Percentiles rank a stretch among this genome's conserved stretches.
phyloP scores from a whole-genome alignment of 2,329 filamentous ascomycete species.

The Trichoderma citrinoviride region DNA sequence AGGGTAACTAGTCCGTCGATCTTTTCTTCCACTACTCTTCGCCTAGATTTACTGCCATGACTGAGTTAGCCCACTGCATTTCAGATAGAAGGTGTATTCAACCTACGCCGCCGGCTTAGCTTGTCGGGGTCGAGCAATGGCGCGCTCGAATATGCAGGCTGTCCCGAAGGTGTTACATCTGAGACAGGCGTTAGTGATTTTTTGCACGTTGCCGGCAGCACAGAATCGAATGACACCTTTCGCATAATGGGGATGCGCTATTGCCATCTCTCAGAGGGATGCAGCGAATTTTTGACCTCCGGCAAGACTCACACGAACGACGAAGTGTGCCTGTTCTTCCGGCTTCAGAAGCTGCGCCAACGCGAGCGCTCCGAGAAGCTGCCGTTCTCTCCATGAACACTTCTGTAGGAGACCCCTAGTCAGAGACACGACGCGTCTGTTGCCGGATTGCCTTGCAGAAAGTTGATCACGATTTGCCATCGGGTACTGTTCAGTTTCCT shows the following conservation, averaged over 20 bases:
- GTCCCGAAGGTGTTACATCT: neutral
- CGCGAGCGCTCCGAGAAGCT: neutral
- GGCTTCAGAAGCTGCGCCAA: neutral
- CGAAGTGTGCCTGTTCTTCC: neutral
- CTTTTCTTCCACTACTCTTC: neutral
- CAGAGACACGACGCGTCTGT: neutral
- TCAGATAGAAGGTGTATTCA: neutral
- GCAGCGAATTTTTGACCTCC: neutral
- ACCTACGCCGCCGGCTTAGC: neutral
- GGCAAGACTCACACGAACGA: neutral
- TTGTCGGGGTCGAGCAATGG: neutral
- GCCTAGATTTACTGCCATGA: neutral
- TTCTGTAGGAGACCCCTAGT: too few relatives aligned
- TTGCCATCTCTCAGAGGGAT: neutral
- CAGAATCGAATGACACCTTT: neutral
- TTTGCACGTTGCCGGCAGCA: neutral
- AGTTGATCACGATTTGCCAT: neutral
- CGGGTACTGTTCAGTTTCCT: too few relatives aligned
- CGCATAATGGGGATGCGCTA: neutral
- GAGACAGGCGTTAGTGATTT: neutral
- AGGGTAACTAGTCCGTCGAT: neutral
- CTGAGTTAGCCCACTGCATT: neutral
- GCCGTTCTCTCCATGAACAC: neutral
- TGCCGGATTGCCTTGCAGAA: neutral
- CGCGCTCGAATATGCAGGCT: neutral